These are phyloP conservation scores for Xylariaceae sp. DNA, from an alignment of 2,329 filamentous ascomycete genomes.

Conservation along the genomic window DNA sequence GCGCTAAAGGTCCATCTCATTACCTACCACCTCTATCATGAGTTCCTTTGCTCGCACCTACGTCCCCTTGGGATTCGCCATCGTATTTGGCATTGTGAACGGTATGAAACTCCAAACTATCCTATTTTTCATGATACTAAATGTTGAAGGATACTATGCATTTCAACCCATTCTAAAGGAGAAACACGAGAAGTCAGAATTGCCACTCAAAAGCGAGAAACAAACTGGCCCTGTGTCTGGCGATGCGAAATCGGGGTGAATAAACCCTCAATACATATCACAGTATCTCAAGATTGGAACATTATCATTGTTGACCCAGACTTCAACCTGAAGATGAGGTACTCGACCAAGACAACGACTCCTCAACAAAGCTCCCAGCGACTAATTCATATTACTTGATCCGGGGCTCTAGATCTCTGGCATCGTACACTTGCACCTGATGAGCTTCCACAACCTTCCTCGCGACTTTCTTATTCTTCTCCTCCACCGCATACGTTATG, in stretches of 20 bases:
- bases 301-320: not conserved
- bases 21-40: slow-evolving; percentile 26
- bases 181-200: slow-evolving; percentile 23
- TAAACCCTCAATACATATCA: not conserved
- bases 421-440: no score
- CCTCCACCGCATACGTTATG: no score
- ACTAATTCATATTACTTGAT: not conserved
- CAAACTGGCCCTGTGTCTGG: slow-evolving; percentile 8
- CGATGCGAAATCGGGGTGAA: slow-evolving; percentile 13
- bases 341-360: not conserved
- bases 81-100: slow-evolving; percentile 43
- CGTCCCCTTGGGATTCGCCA: slow-evolving; percentile 41
- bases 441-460: no score
- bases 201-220: not conserved
- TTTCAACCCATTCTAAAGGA: slow-evolving; percentile 35
- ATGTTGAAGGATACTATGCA: slow-evolving; percentile 34
- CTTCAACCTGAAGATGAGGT: not conserved
- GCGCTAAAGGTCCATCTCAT: no score
- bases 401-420: no score
- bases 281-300: not conserved
- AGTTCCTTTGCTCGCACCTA: slow-evolving; percentile 35
- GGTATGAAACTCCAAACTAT: slow-evolving; percentile 33
- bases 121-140: not conserved
- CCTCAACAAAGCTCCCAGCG: not conserved
- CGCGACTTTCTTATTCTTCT: no score